Evolutionary conservation across 371 early-diverging fungal genomes (phyloP).

Genomic region (Cokeromyces recurvatus): DNA sequence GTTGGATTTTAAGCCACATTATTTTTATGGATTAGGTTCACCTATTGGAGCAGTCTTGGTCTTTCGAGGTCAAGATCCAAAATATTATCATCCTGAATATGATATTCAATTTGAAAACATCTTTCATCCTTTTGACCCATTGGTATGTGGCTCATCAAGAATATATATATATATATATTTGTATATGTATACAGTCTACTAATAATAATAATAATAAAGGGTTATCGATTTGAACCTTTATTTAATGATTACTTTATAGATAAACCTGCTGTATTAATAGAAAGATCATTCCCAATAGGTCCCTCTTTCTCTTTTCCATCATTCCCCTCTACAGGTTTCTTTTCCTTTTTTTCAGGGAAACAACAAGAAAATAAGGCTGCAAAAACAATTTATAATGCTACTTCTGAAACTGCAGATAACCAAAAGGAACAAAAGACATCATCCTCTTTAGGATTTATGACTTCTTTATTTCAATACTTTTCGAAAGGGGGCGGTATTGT

Average conservation of each 20-base stretch:
- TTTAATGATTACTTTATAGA: conserved; percentile 42
- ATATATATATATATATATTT: too few relatives aligned
- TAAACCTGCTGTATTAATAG: conserved; percentile 42
- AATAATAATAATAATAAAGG: conserved; percentile 27
- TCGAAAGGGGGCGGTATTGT: conserved; percentile 14
- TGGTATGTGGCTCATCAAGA: conserved; percentile 21
- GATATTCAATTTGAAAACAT: conserved; percentile 56
- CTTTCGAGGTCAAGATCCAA: conserved; percentile 53
- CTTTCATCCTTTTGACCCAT: conserved; percentile 65
- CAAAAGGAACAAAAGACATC: not conserved
- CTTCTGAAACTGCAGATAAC: not conserved
- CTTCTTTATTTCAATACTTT: conserved; percentile 26
- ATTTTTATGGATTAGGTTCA: conserved; percentile 57
- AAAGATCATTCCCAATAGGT: conserved; percentile 36
- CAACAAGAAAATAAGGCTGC: conserved; percentile 15
- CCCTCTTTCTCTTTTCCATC: conserved; percentile 44
- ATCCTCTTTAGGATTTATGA: conserved; percentile 11
- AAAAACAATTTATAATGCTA: conserved; percentile 10
- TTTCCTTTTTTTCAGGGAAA: conserved; percentile 39
- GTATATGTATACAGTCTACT: not conserved
- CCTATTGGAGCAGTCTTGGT: conserved; percentile 61
- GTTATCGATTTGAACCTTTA: conserved; percentile 48
- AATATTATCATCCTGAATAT: conserved; percentile 43
- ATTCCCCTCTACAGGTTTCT: conserved; percentile 18
- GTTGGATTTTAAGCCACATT: conserved; percentile 50